Percentiles rank a stretch among this genome's conserved stretches.
Evolutionary conservation across 345 rosid genomes (phyloP).

Genomic region (Sisymbrium irio): DNA sequence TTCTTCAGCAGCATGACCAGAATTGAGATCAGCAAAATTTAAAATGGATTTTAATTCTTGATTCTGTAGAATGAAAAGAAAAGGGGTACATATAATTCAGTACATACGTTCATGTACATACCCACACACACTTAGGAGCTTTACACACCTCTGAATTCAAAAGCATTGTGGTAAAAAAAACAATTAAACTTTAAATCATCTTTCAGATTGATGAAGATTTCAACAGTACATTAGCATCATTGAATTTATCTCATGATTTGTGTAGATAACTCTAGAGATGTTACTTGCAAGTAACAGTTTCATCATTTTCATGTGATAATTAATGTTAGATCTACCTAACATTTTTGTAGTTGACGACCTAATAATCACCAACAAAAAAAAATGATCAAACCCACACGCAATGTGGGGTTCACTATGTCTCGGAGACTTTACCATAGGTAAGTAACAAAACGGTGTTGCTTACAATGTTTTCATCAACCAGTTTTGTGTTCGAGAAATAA

Average conservation of each 20-base stretch:
- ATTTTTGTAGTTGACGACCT: slow-evolving; percentile 21
- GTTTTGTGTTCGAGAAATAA: neutral
- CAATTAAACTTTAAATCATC: neutral
- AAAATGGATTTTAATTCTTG: neutral
- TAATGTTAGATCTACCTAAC: slow-evolving; percentile 26
- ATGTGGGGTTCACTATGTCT: slow-evolving; percentile 27
- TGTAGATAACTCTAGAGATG: slow-evolving; percentile 1
- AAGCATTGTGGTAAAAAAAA: neutral
- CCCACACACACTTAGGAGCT: neutral
- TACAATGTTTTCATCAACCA: neutral
- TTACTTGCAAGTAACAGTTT: slow-evolving; percentile 24
- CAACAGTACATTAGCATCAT: neutral
- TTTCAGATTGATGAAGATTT: neutral
- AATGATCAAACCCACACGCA: slow-evolving; percentile 5
- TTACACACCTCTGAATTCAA: neutral
- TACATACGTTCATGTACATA: slow-evolving; percentile 4
- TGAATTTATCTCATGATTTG: neutral
- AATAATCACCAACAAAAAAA: slow-evolving; percentile 19
- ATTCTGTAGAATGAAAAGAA: neutral
- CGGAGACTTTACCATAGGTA: neutral
- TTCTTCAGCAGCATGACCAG: slow-evolving; percentile 59
- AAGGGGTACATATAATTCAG: neutral
- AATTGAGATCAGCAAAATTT: neutral
- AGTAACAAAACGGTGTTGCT: neutral
- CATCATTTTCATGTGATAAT: slow-evolving; percentile 27